Base-by-base conservation (phyloP, 495 filamentous ascomycete species). In the Aspergillus baeticus region DNA sequence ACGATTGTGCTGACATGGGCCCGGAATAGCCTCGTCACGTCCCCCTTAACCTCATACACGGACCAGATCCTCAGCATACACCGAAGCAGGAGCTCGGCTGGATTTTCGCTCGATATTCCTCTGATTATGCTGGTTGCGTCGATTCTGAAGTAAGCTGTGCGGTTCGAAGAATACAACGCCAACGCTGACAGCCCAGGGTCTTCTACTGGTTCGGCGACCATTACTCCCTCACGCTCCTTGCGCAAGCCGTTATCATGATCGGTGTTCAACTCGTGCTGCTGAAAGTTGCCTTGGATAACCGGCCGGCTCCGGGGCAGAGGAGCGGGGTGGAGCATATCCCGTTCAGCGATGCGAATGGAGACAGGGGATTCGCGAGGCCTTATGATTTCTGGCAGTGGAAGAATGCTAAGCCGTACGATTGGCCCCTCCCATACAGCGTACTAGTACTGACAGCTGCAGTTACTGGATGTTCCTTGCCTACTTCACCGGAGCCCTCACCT, bases 111-210 rank as follows among this genome's bases (percentile, higher is more conserved):
- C 39, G 89, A 98, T 67, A 98, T 96, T 42, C 95, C 94, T 5
- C 70, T 98, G 58, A 98, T 98, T 60, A 98, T 98, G 94, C 89
- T 98, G 23, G 84, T 96, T 39, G 88, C 94, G 13, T 96, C 91
- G 10, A 85, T 97, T 51, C 74, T 96, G 23, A 94, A 95, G 88
- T 96, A 74, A 63, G 83, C 67, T 45, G 26, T 18, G 13, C n/a
- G 6, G 29, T 37, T n/a, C n/a, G n/a, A n/a, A 29, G 14, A 13
- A n/a, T 11, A n/a, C 23, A 31, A 2, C 5, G 22, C 14, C 22
- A 29, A n/a, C 20, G 21, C 38, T 49, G 45, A 42, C 31, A 51
- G 38, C 46, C 15, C 63, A 92, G 89, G 74, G 80, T 96, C 54
- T 98, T 95, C 74, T 98, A 93, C 77, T 98, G 91, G 83, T 88